These are phyloP conservation scores for Neurospora intermedia DNA, from an alignment of 495 filamentous ascomycete species.

Conservation along the genomic window DNA sequence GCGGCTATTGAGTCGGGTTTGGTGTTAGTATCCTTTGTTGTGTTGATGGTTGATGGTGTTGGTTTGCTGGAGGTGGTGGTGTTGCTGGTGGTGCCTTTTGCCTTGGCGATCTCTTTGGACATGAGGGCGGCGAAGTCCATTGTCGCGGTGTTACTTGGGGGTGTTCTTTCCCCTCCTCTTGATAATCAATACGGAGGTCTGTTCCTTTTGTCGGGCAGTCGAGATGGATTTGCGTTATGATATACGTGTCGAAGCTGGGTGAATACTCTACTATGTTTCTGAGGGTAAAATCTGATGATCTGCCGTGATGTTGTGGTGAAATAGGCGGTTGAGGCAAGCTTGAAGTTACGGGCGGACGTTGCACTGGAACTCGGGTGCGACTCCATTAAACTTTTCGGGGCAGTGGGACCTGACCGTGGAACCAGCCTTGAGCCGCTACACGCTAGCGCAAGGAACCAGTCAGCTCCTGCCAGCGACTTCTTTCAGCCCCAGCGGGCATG, in stretches of 20 bases:
- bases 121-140: conserved; percentile 97
- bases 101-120: conserved; percentile 77
- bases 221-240: neutral
- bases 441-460: neutral
- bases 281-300: neutral
- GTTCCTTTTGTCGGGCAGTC: neutral
- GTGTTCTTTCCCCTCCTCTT: neutral
- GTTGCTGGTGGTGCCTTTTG: conserved; percentile 33
- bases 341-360: neutral
- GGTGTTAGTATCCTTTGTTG: conserved; percentile 33
- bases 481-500: neutral
- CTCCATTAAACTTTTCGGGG: neutral
- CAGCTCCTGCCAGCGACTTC: neutral
- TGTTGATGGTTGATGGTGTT: conserved; percentile 10
- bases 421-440: neutral
- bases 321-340: neutral
- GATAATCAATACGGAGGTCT: no score
- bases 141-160: conserved; percentile 15
- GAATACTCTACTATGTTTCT: neutral
- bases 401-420: neutral
- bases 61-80: neutral
- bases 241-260: neutral
- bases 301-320: neutral
- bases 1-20: conserved; percentile 9
- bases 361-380: neutral